Evolutionary conservation across 805 yeast species (phyloP).

Genomic region (Starmera pachycereana): DNA sequence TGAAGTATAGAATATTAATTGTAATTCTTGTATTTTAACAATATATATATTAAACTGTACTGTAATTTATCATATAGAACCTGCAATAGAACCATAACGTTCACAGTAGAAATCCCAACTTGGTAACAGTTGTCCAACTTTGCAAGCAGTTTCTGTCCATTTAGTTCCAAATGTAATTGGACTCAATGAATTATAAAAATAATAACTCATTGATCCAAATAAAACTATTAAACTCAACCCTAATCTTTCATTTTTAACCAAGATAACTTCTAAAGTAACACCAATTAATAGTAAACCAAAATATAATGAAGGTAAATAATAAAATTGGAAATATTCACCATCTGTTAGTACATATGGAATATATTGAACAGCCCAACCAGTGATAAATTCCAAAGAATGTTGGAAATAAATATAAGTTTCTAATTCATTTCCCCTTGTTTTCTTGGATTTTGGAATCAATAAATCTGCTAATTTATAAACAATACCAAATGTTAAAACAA

Average conservation of each 20-base stretch:
- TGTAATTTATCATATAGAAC: neutral
- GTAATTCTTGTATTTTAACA: neutral
- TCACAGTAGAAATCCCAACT: conserved; percentile 37
- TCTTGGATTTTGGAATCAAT: conserved; percentile 5
- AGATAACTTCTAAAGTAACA: conserved; percentile 33
- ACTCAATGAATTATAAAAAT: conserved; percentile 19
- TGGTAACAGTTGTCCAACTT: conserved; percentile 22
- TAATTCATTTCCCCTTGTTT: too few species aligned
- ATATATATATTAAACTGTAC: neutral
- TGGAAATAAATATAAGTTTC: conserved; percentile 7
- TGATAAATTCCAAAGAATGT: conserved; percentile 18
- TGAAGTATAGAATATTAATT: conserved; percentile 1
- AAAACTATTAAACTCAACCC: conserved; percentile 20
- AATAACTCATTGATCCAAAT: conserved; percentile 9
- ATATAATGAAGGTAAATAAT: conserved; percentile 40
- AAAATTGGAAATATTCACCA: conserved; percentile 29
- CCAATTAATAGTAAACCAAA: conserved; percentile 36
- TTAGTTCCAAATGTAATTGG: conserved; percentile 37
- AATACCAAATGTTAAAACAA: conserved; percentile 20
- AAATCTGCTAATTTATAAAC: conserved; percentile 14
- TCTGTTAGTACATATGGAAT: conserved; percentile 37
- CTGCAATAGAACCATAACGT: too few species aligned
- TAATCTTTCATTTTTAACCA: conserved; percentile 17
- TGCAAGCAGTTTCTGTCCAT: conserved; percentile 37
- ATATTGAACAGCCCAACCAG: conserved; percentile 52